Percentiles rank a stretch among this genome's conserved stretches.
phyloP scores from a whole-genome alignment of 1,139 yeast genomes.

The Saccharomyces hybrid region DNA sequence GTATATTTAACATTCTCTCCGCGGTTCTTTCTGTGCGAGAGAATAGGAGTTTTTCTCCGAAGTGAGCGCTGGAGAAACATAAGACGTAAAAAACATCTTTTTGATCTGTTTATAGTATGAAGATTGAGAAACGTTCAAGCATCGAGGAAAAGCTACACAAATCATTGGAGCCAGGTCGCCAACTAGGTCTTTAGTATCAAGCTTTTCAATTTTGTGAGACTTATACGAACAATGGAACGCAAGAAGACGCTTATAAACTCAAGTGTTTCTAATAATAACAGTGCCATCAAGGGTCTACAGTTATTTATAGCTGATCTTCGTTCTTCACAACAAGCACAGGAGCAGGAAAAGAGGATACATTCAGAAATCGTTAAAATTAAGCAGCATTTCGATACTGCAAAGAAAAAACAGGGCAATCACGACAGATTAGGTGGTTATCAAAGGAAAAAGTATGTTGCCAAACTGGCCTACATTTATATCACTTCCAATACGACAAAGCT shows the following conservation, averaged over 20 bases:
- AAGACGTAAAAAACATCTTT: background rate
- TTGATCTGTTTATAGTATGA: background rate
- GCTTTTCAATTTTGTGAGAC: no score
- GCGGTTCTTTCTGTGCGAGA: background rate
- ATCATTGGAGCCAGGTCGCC: background rate
- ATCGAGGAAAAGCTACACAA: background rate
- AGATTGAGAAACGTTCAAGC: background rate
- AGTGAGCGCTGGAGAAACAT: background rate
- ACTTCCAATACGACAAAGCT: constrained; percentile 47
- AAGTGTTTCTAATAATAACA: constrained; percentile 10
- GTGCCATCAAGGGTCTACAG: constrained; percentile 35
- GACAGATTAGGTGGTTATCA: constrained; percentile 58
- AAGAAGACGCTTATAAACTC: constrained; percentile 10
- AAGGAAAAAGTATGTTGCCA: constrained; percentile 78
- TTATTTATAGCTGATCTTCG: constrained; percentile 85
- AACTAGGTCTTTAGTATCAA: background rate
- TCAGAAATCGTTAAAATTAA: constrained; percentile 77
- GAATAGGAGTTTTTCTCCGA: background rate
- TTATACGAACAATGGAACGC: constrained; percentile 12
- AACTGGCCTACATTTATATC: constrained; percentile 61
- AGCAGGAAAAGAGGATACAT: constrained; percentile 70
- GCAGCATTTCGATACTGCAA: constrained; percentile 47
- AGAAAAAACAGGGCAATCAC: constrained; percentile 17
- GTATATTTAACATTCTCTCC: background rate
- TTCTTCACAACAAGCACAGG: constrained; percentile 57